These are phyloP conservation scores for Fusarium sp. DNA, from an alignment of 2,329 filamentous ascomycete genomes.

Conservation along the genomic window DNA sequence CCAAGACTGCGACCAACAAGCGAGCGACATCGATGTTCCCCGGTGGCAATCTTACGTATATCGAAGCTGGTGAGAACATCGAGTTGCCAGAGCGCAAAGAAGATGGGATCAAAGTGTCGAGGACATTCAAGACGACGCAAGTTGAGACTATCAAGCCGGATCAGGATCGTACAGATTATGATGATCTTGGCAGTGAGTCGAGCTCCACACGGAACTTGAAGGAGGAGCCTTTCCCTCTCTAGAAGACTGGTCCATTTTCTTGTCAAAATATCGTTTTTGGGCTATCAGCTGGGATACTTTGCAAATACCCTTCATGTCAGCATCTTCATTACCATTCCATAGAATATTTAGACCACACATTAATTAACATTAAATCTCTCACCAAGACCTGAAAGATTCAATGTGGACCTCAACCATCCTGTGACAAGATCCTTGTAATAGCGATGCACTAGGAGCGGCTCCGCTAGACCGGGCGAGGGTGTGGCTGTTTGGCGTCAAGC, in stretches of 20 bases:
- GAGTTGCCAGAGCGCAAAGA: conserved; percentile 33
- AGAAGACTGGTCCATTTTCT: too few species aligned
- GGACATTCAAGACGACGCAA: conserved; percentile 42
- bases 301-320: too few species aligned
- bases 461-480: conserved; percentile 22
- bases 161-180: conserved; percentile 31
- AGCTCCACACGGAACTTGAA: conserved; percentile 43
- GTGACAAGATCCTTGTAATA: conserved; percentile 2
- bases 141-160: conserved; percentile 33
- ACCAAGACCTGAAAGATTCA: neutral
- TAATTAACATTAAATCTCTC: conserved; percentile 5
- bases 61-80: conserved; percentile 39
- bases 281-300: neutral
- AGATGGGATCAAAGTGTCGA: conserved; percentile 42
- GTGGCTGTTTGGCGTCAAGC: neutral
- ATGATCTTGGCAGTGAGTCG: conserved; percentile 43
- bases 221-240: conserved; percentile 27
- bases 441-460: conserved; percentile 19
- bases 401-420: neutral
- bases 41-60: conserved; percentile 33
- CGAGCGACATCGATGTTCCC: conserved; percentile 38
- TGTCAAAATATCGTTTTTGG: too few species aligned
- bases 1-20: conserved; percentile 14
- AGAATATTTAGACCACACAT: conserved; percentile 3
- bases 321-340: neutral